Evolutionary conservation across 345 rosid genomes (phyloP).

Genomic region (Populus deltoides): DNA sequence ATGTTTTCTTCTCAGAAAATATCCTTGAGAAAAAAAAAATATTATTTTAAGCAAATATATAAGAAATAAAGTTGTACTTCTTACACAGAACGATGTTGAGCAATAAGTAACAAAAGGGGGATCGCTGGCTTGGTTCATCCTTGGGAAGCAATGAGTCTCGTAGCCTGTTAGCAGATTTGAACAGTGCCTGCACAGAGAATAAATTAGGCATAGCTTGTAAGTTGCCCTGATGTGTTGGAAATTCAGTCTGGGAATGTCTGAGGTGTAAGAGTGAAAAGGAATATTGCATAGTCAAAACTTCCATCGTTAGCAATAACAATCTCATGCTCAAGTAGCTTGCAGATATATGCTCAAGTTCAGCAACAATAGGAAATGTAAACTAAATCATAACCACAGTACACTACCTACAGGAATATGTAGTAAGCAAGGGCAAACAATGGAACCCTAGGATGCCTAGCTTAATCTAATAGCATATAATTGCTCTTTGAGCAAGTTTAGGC

Average conservation of each 20-base stretch:
- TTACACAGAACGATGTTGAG: slow-evolving; percentile 96
- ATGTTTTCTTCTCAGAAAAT: not conserved
- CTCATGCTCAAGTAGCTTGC: not conserved
- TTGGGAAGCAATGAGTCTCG: slow-evolving; percentile 89
- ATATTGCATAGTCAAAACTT: not conserved
- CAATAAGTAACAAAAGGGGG: slow-evolving; percentile 84
- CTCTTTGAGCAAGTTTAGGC: not conserved
- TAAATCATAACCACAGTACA: not conserved
- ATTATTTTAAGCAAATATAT: not conserved
- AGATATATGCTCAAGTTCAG: not conserved
- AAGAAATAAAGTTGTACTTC: slow-evolving; percentile 24
- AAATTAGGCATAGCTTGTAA: not conserved
- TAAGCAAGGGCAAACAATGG: not conserved
- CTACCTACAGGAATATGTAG: not conserved
- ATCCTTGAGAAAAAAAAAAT: not conserved
- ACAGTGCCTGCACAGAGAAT: slow-evolving; percentile 63
- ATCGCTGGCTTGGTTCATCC: slow-evolving; percentile 95
- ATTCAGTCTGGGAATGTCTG: not conserved
- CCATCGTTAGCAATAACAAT: not conserved
- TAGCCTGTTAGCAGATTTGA: slow-evolving; percentile 87
- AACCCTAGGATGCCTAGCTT: not conserved
- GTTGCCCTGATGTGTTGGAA: not conserved
- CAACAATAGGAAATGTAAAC: not conserved
- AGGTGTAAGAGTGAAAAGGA: not conserved
- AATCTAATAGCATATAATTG: not conserved